Percentiles rank a stretch among this genome's conserved stretches.
Evolutionary conservation across 192 early-diverging fungal genomes (phyloP).

Genomic region (Backusella australiensis): DNA sequence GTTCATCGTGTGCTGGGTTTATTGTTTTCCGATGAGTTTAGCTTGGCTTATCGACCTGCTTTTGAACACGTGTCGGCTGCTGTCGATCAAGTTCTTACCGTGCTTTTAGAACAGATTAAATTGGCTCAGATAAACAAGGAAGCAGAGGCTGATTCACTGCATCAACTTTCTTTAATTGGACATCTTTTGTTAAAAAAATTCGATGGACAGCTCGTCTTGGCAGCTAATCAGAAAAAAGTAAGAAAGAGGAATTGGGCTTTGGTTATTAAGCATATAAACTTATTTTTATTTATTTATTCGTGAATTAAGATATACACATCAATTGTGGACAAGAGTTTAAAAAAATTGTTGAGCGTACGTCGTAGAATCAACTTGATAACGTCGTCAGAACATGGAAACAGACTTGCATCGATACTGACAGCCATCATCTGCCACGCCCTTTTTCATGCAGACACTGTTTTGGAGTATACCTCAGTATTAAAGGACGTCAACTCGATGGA

Average conservation of each 20-base stretch:
- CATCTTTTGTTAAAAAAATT: background rate
- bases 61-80: slow-evolving; percentile 14
- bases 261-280: background rate
- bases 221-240: slow-evolving; percentile 29
- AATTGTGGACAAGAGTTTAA: slow-evolving; percentile 5
- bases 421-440: slow-evolving; percentile 10
- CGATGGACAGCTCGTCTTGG: background rate
- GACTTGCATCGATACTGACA: background rate
- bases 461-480: slow-evolving; percentile 28
- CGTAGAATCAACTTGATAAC: background rate
- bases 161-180: background rate
- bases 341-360: background rate
- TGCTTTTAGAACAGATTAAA: slow-evolving; percentile 1
- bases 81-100: slow-evolving; percentile 8
- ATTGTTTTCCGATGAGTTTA: slow-evolving; percentile 12
- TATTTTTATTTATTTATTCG: background rate
- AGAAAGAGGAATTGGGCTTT: background rate
- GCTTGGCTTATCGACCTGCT: slow-evolving; percentile 3
- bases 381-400: background rate
- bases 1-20: background rate
- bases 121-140: background rate
- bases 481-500: background rate
- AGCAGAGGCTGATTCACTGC: background rate
- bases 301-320: slow-evolving; percentile 14
- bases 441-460: slow-evolving; percentile 29